phyloP scores from a whole-genome alignment of 805 yeast genomes.

The Candida insectalens region DNA sequence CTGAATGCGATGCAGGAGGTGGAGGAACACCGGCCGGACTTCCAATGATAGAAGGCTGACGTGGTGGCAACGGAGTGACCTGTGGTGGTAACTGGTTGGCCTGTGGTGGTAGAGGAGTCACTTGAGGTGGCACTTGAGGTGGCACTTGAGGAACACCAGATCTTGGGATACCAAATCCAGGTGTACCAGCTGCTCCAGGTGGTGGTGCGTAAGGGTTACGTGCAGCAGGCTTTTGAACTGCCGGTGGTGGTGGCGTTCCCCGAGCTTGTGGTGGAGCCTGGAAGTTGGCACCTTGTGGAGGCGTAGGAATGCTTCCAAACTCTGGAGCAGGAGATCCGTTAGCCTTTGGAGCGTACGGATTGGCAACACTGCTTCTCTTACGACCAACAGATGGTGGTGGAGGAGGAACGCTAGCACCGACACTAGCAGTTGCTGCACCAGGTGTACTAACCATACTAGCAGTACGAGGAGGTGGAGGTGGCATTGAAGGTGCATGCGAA shows the following conservation, averaged over 20 bases:
- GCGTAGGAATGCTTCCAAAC: background rate
- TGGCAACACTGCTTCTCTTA: background rate
- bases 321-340: background rate
- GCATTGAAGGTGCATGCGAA: conserved; percentile 21
- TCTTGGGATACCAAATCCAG: too few species aligned
- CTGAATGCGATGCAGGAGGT: conserved; percentile 12
- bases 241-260: conserved; percentile 1
- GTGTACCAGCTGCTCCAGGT: too few species aligned
- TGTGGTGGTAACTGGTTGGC: too few species aligned
- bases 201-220: conserved; percentile 29
- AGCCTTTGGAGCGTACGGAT: conserved; percentile 3
- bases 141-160: too few species aligned
- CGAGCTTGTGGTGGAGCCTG: too few species aligned
- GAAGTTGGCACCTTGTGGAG: conserved; percentile 1
- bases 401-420: background rate
- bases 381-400: background rate
- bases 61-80: too few species aligned
- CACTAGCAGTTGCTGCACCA: background rate
- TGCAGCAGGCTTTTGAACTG: conserved; percentile 1
- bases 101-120: too few species aligned
- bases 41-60: too few species aligned
- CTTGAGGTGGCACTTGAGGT: too few species aligned
- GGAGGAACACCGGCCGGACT: too few species aligned
- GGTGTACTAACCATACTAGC: background rate
- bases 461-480: conserved; percentile 20